Base-by-base conservation (phyloP, 2,329 filamentous ascomycete genomes). In the Diaporthe ampelina region DNA sequence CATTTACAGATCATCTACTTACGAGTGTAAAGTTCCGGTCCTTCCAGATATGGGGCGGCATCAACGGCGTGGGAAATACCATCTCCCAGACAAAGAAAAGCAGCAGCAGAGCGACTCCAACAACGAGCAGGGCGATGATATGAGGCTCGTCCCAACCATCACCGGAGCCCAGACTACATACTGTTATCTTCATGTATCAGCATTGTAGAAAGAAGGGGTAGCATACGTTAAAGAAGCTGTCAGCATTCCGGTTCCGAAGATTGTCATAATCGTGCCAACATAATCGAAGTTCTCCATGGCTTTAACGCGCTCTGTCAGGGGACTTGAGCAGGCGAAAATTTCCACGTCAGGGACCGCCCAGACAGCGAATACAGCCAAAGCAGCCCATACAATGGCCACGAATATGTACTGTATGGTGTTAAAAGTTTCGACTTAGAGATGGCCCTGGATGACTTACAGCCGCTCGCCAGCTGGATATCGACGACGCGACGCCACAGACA, bases 311-410 rank as follows among this genome's bases (percentile, higher is more conserved):
- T 40, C 37, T 40, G 8, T 40, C 37, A 40, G 37, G 10, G 37
- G 37, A 40, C 7, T 13, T 11, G 37, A 40, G 15, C 10, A 0
- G 37, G 37, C n/a, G 15, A 61, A 61, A 37, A 1, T 61, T 45
- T 61, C 58, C 21, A 61, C 58, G 6, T 61, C n/a, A 6, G 58
- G 58, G n/a, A 61, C 58, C 58, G 58, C 58, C 58, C 58, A 61
- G n/a, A 61, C 4, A n/a, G 58, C 58, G 19, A 43, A 61, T 11
- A 43, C n/a, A 43, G 58, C 58, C 11, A 61, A 11, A 9, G 6
- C 35, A 19, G 58, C 58, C 58, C 37, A 61, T 4, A 61, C 37
- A 61, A 61, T 19, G 13, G 58, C 58, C 37, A 61, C 58, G 11
- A 61, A 61, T 6, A 61, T 61, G 37, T 61, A 61, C 58, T 61